These are phyloP conservation scores for Penicillium rolfsii DNA, from an alignment of 2,329 filamentous ascomycete genomes.

Conservation along the genomic window DNA sequence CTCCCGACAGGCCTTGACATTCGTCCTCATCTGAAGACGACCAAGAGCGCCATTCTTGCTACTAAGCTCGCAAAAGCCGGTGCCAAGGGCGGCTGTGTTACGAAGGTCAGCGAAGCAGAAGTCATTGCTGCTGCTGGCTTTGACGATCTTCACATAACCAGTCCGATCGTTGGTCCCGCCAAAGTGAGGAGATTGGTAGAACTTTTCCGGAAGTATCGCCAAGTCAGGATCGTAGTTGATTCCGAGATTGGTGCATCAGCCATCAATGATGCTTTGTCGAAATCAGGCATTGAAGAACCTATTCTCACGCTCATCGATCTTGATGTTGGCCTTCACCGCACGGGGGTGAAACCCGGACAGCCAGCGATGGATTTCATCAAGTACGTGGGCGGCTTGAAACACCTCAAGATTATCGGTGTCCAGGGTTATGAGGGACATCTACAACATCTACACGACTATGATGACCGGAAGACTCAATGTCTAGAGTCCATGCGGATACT, in stretches of 20 bases:
- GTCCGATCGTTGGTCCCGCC: slow-evolving; percentile 53
- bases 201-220: slow-evolving; percentile 44
- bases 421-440: slow-evolving; percentile 60
- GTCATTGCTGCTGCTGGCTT: slow-evolving; percentile 51
- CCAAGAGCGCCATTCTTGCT: slow-evolving; percentile 54
- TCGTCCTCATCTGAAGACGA: slow-evolving; percentile 59
- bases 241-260: slow-evolving; percentile 50
- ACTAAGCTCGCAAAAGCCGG: slow-evolving; percentile 50
- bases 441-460: slow-evolving; percentile 54
- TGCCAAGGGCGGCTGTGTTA: slow-evolving; percentile 56
- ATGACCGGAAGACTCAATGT: slow-evolving; percentile 49
- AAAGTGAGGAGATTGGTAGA: slow-evolving; percentile 54
- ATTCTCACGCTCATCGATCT: slow-evolving; percentile 53
- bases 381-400: slow-evolving; percentile 42
- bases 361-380: slow-evolving; percentile 46
- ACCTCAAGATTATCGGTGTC: slow-evolving; percentile 53
- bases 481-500: slow-evolving; percentile 53
- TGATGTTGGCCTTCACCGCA: slow-evolving; percentile 56
- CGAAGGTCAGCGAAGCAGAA: slow-evolving; percentile 56
- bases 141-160: slow-evolving; percentile 56
- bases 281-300: slow-evolving; percentile 41
- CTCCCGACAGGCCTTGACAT: slow-evolving; percentile 52
- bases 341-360: slow-evolving; percentile 51
- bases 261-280: slow-evolving; percentile 49
- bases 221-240: slow-evolving; percentile 54